Evolutionary conservation across 1,284 basidiomycete species (phyloP), one percentile per base, ranked within the genome.

Genomic region (Puccinia coronata): DNA sequence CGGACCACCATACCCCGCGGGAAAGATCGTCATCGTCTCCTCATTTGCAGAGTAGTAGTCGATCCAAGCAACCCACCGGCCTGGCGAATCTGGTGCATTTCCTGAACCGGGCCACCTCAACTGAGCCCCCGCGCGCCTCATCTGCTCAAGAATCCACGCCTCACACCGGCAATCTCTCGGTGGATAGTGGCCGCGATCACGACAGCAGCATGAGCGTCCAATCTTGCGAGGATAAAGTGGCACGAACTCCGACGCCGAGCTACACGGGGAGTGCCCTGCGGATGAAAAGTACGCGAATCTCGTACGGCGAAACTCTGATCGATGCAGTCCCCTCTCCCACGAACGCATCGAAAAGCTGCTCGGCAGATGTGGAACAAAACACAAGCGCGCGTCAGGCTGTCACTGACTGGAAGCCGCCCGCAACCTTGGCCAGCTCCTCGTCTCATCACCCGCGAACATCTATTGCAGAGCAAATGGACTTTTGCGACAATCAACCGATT

Each of bases 211-310:
- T 23, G 28, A 51, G 39, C 28, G 8, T 36, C 28, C 63, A 63
- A 25, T 53, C 59, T 23, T 36, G 2, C 20, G 67, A 61, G 34
- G 31, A 69, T 5, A 39, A 61, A n/a, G 5, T 51, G 25, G 41
- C 67, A 4, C 43, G 57, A 5, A 43, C 70, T 57, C 18, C 47
- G 12, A 53, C 57, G 23, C 61, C 80, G 23, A 75, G 63, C 41
- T 49, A 57, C 49, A 57, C 80, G 20, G 71, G 47, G 39, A 81
- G 80, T 36, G 80, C 80, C 16, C 63, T 81, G 20, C 59, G 80
- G 3, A 71, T 75, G 11, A 81, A 75, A 59, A 69, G 80, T 34
- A 36, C 31, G n/a, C 43, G 59, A 16, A 81, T 81, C 39, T 55
- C 80, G 36, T 75, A 55, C 63, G 59, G 61, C 23, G 69, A 81